Base-by-base conservation (phyloP, 441 rosid species). In the Gossypium gossypioides region DNA sequence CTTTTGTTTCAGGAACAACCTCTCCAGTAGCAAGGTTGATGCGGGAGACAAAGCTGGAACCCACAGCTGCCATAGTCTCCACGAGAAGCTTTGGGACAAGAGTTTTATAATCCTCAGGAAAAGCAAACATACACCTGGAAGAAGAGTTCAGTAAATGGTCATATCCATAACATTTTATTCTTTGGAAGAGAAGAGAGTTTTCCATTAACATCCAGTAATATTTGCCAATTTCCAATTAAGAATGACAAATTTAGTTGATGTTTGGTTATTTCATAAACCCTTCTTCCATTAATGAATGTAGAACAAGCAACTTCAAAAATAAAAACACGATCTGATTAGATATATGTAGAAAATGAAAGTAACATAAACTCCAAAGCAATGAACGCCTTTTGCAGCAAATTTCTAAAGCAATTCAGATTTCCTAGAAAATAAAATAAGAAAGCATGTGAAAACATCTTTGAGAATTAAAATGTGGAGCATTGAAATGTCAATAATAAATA, bases 1-100 rank as follows among this genome's bases (percentile, higher is more conserved):
- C 79, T 84, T 86, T 92, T 61, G 99, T 92, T 83, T 95, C 98
- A 62, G 96, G 99, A 83, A 89, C 89, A 75, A 85, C 93, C 75
- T 95, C 95, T 77, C 95, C 97, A 72, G 90, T 82, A 32, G 95
- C 90, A 81, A 87, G 88, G 85, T 92, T 89, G 80, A 95, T 74
- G 72, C 90, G 95, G 42, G 97, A 89, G 84, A 88, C 74, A 79
- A 92, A 95, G 80, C 86, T 86, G 68, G 87, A 75, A 60, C 93
- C 97, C 16, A 92, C 64, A 55, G 86, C 84, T 48, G 83, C 89
- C 97, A 95, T 92, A 78, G 92, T 88, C 84, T 95, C 99, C 64
- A 86, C 63, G 71, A 95, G 80, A 74, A 95, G 81, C 86, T 86
- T 92, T 13, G 95, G 99, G 52, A 91, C 91, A 3, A 95, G 91